Conservation (phyloP, 108 stramenopile genomes). For the Phaeodactylum tricornutum region DNA sequence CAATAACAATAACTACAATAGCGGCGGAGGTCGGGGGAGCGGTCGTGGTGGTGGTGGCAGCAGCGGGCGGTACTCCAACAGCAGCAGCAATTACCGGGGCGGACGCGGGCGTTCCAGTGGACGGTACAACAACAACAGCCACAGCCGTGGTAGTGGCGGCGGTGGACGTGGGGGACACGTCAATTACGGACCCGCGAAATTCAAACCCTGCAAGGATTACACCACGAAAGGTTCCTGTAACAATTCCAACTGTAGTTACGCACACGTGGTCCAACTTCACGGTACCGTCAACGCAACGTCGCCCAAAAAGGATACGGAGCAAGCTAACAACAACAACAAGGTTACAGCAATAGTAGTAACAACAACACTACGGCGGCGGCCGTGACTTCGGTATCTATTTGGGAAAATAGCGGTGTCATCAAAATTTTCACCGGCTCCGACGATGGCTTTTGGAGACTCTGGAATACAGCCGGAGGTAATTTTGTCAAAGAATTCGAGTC, state of each 20-base stretch:
- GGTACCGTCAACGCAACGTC: constrained; percentile 44
- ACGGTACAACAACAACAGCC: constrained; percentile 3
- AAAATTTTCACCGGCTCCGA: constrained; percentile 77
- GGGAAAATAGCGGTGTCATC: constrained; percentile 58
- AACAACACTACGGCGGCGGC: constrained; percentile 22
- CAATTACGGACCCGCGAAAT: constrained; percentile 2
- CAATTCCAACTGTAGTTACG: constrained; percentile 39
- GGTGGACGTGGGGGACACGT: constrained; percentile 29
- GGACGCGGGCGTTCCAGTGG: constrained; percentile 1
- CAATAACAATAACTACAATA: constrained; percentile 7
- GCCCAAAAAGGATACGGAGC: constrained; percentile 23
- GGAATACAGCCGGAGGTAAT: constrained; percentile 34
- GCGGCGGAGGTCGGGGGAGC: constrained; percentile 16
- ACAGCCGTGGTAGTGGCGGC: constrained; percentile 25
- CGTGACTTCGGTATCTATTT: constrained; percentile 59
- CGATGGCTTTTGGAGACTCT: constrained; percentile 83
- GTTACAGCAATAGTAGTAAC: constrained; percentile 15
- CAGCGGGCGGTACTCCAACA: neutral
- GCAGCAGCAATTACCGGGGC: constrained; percentile 2
- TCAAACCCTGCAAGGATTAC: constrained; percentile 43
- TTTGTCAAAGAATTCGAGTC: constrained; percentile 73
- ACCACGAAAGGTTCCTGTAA: constrained; percentile 45
- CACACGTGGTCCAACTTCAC: constrained; percentile 58
- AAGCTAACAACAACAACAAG: constrained; percentile 13
- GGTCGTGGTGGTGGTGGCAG: constrained; percentile 14